A percentile compares a stretch with the other conserved stretches of the same genome.
Evolutionary conservation across 1,139 yeast genomes (phyloP).

Genomic region (Protomyces arabidopsidicola): DNA sequence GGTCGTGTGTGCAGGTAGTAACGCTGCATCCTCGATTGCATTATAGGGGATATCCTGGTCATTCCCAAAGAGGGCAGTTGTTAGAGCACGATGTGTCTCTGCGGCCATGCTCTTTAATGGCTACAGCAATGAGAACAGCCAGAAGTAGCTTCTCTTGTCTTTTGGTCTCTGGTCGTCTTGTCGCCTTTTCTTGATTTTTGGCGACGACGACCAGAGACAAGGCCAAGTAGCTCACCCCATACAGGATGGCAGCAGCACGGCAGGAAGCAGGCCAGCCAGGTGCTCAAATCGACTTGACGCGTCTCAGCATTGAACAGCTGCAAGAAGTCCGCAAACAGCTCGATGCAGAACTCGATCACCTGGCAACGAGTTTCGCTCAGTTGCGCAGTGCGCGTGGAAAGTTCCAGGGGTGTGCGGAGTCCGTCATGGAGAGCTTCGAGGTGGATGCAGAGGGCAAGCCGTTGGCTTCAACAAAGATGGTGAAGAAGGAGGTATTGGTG

Average conservation of each 20-base stretch:
- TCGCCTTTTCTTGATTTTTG: not conserved
- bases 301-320: constrained; percentile 76
- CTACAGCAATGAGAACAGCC: not conserved
- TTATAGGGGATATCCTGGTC: not conserved
- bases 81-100: too few relatives aligned
- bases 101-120: too few relatives aligned
- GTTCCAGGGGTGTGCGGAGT: constrained; percentile 72
- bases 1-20: not conserved
- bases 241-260: not conserved
- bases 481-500: constrained; percentile 56
- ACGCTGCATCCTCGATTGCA: not conserved
- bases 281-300: constrained; percentile 51
- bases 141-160: not conserved
- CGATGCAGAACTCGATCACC: constrained; percentile 79
- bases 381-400: constrained; percentile 76
- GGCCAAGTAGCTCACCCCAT: not conserved
- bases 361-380: constrained; percentile 78
- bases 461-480: not conserved
- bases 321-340: constrained; percentile 77
- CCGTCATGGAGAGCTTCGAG: constrained; percentile 56
- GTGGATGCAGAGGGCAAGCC: constrained; percentile 43
- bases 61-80: not conserved
- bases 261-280: not conserved
- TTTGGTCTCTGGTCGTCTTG: not conserved
- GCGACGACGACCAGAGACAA: not conserved